Base-by-base conservation (phyloP, 2,329 filamentous ascomycete species). In the Aciculosporium take region DNA sequence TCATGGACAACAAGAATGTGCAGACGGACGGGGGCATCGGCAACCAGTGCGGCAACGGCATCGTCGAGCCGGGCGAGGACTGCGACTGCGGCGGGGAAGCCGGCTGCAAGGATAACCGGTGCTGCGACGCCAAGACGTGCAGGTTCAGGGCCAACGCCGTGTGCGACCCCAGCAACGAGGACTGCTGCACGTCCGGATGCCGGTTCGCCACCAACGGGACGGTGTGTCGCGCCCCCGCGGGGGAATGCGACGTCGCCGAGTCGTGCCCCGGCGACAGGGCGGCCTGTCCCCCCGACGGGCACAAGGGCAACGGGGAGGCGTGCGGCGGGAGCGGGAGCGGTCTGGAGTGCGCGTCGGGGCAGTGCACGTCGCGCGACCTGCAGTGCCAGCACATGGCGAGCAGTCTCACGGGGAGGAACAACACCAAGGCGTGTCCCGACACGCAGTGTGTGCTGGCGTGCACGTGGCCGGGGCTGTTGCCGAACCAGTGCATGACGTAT, bases 11-110 rank as follows among this genome's bases (percentile, higher is more conserved):
- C 67, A 78, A 75, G 51, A 79, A 84, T 48, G 78, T 98, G 36
- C 72, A 75, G 25, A 91, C 83, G 23, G 84, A 94, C 51, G 81
- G 79, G 0, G 84, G 94, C 51, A 81, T 79, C 0, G 84, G 82
- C 41, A 81, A 81, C 51, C 80, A 88, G 56, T 98, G 91, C 61
- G 91, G 91, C 44, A 98, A 98, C 61, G 91, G 91, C 41, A 96
- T 98, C 49, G 91, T 98, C 39, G 91, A 96, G 63, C 68, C 74
- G 15, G 91, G 86, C 48, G 91, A 98, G 62, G 83, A 98, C 40
- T 98, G 91, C 62, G 91, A 98, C 61, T 98, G 91, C 54, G 91
- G 91, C 47, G 89, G 89, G 41, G 64, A 68, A 12, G 61, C 66
- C 12, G 75, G 74, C 30, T 98, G 91, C 57, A 75, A 68, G 20